Evolutionary conservation across 2,329 filamentous ascomycete species (phyloP), one percentile per base, ranked within the genome.

Genomic region (Curvularia lunata): DNA sequence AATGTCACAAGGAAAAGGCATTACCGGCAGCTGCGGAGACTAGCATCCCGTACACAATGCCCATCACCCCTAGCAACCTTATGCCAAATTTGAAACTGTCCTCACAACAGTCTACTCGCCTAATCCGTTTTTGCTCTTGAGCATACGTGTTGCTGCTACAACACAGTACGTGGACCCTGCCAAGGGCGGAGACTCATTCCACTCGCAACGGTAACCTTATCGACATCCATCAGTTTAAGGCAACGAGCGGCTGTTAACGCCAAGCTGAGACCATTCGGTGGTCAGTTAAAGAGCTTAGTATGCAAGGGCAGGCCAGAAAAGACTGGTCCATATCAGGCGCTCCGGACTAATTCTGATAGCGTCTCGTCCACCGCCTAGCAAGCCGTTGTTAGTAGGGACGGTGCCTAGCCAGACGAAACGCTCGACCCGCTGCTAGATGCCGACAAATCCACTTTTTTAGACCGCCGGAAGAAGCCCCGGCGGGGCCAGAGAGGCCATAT

Each of bases 321-420:
- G 21, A n/a, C 47, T 42, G n/a, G 27, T 52, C 34, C 54, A 41
- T 34, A 21, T 25, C 19, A 47, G 16, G 21, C 13, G 34, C 5
- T 10, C 13, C 12, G n/a, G n/a, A 12, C 48, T 53, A 52, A 16
- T 34, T 53, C 50, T 4, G 7, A 52, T 30, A 18, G 1, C 53
- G 52, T 32, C 37, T 48, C 56, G 23, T 52, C 21, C n/a, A 48
- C 46, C 48, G 48, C 56, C 56, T 56, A 52, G n/a, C n/a, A 42
- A 25, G 25, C 28, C 46, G 23, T 43, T 4, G 13, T 23, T 37
- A n/a, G 40, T 41, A 27, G 19, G 18, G 18, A 40, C 19, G 21
- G 37, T 21, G 32, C 28, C 37, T 9, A 49, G 52, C 37, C 28
- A 27, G 19, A 23, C 43, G 16, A 45, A 52, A n/a, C 27, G 30